A percentile compares a stretch with the other conserved stretches of the same genome.
phyloP scores from a whole-genome alignment of 257 asterid genomes.

The Jacaranda copaia region DNA sequence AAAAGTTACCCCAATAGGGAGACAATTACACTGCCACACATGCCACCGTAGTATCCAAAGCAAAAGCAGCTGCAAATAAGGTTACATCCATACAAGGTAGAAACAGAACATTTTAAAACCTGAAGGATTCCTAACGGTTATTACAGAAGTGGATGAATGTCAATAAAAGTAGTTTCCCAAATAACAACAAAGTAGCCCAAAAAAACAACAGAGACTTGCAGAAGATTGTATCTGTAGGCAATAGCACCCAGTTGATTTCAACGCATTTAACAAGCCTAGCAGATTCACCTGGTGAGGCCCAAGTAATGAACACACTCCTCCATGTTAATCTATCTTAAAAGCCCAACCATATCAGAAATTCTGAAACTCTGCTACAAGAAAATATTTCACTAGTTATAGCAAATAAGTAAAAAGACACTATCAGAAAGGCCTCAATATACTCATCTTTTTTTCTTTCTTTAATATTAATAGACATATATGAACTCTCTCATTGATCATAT shows the following conservation, averaged over 20 bases:
- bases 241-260: not conserved
- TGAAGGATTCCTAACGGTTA: not conserved
- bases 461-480: not conserved
- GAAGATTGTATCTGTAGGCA: not conserved
- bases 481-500: not conserved
- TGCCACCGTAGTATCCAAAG: not conserved
- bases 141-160: conserved; percentile 13
- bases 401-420: conserved; percentile 14
- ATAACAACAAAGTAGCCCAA: not conserved
- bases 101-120: not conserved
- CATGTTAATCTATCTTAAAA: conserved; percentile 16
- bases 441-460: not conserved
- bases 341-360: conserved; percentile 36
- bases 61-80: not conserved
- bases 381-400: conserved; percentile 2
- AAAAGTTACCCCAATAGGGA: not conserved
- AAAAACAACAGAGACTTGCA: not conserved
- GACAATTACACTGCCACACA: not conserved
- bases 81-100: not conserved
- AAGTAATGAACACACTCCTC: conserved; percentile 28
- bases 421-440: not conserved
- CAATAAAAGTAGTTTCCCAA: conserved; percentile 1
- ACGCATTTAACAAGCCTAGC: conserved; percentile 24
- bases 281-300: conserved; percentile 37
- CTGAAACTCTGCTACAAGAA: not conserved